phyloP scores from a whole-genome alignment of 495 filamentous ascomycete genomes.

The Aspergillus homomorphus region DNA sequence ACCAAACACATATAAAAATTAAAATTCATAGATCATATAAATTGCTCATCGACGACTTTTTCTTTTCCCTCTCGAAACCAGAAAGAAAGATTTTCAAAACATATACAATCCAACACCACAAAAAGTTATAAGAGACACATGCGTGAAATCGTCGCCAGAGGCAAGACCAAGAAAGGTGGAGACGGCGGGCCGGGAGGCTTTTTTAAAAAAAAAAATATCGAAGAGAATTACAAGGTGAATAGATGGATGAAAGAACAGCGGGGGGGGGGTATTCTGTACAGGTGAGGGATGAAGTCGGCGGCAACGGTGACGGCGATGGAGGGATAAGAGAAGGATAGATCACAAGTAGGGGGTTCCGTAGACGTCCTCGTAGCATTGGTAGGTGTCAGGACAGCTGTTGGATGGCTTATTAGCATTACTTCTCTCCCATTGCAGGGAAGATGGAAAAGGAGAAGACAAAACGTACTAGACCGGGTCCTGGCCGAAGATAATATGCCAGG shows the following conservation, averaged over 20 bases:
- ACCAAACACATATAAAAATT: not conserved
- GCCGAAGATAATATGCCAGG: conserved; percentile 56
- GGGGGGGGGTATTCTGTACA: conserved; percentile 13
- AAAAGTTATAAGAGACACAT: not conserved
- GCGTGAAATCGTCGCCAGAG: conserved; percentile 2
- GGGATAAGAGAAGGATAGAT: not conserved
- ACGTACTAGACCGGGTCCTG: conserved; percentile 49
- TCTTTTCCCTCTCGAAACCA: not conserved
- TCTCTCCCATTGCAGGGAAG: not conserved
- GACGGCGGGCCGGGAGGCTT: not conserved
- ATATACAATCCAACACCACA: not conserved
- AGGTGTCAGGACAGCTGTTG: conserved; percentile 42
- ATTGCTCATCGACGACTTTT: not conserved
- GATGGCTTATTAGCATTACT: conserved; percentile 13
- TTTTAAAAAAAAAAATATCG: not conserved
- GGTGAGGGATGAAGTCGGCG: not conserved
- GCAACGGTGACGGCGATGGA: too few relatives aligned
- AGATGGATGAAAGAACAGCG: conserved; percentile 7
- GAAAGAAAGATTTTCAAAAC: not conserved
- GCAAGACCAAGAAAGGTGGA: not conserved
- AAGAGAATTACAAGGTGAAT: conserved; percentile 1
- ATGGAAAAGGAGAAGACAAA: not conserved
- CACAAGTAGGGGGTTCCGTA: conserved; percentile 36
- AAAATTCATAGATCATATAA: not conserved
- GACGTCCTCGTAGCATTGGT: conserved; percentile 47